Base-by-base conservation (phyloP, 2,329 filamentous ascomycete genomes). In the Ilyonectria destructans region DNA sequence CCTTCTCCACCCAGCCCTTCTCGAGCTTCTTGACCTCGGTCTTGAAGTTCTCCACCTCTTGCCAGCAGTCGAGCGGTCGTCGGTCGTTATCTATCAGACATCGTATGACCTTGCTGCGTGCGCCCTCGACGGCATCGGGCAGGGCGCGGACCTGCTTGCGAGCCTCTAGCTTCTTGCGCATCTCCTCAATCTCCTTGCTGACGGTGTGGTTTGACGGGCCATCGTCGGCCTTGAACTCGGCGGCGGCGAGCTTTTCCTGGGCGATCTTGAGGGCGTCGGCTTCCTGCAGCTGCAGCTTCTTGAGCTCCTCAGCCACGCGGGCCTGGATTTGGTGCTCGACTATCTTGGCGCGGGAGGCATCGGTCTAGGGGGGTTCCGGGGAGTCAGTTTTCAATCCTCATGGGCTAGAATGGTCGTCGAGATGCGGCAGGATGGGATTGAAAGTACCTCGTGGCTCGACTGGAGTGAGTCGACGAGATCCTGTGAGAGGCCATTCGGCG, bases 1-100 rank as follows among this genome's bases (percentile, higher is more conserved):
- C 90, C 84, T 91, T 94, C 79, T 97, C 92, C 40, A 98, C 94
- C 90, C 97, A 98, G 29, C 87, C 87, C 83, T 90, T 92, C 88
- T 98, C 96, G 82, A 98, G 82, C 84, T 90, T 90, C 74, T 93
- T 90, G 58, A 98, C 95, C 86, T 97, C 94, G 76, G 89, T 88
- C 89, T 95, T 97, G 82, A 98, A 98, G 21, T 86, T 87, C 84
- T 97, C 92, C 26, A 98, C 94, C 88, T 98, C 95, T 82, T 91
- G 88, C 93, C 93, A 98, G 88, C 96, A 98, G 85, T 98, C 93
- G 79, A 98, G 85, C 80, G 96, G 95, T 81, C 94, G 89, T 71
- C 94, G 88, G 82, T 98, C 95, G 81, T 98, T 92, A 77, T 92
- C 87, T 69, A 93, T 87, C 85, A 98, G 85, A 81, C 96, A 98